These are phyloP conservation scores for Copromyces sp. DNA, from an alignment of 495 filamentous ascomycete genomes.

Conservation along the genomic window DNA sequence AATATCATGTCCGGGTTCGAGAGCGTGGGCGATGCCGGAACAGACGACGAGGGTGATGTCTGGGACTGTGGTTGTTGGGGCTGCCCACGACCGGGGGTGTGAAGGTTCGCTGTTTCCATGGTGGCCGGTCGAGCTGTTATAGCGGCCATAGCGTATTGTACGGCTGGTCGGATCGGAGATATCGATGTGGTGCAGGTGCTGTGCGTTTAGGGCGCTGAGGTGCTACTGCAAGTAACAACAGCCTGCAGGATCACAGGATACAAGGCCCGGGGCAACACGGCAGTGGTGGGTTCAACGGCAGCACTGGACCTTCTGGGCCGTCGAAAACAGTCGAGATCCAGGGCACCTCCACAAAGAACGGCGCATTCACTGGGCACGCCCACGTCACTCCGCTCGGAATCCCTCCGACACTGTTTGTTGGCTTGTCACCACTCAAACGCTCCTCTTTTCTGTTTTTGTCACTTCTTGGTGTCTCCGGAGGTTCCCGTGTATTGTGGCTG, in stretches of 20 bases:
- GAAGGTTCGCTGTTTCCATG: slow-evolving; percentile 25
- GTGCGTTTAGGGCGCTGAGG: background rate
- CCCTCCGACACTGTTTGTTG: background rate
- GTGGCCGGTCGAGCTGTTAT: slow-evolving; percentile 15
- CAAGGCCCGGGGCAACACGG: background rate
- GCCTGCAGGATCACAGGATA: background rate
- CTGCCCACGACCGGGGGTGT: background rate
- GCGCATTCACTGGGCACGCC: background rate
- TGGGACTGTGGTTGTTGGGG: slow-evolving; percentile 13
- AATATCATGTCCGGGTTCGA: slow-evolving; percentile 95
- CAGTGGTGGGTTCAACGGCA: background rate
- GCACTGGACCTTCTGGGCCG: background rate
- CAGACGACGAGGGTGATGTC: slow-evolving; percentile 21
- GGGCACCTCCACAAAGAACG: background rate
- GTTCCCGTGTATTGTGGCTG: background rate
- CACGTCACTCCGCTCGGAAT: background rate
- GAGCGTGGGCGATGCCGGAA: slow-evolving; percentile 65
- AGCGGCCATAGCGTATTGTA: background rate
- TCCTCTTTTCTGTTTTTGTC: background rate
- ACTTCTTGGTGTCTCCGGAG: background rate
- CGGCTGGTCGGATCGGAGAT: background rate
- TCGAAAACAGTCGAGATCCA: background rate
- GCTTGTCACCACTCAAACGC: background rate
- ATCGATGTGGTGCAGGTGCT: background rate
- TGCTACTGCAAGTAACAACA: background rate